These are phyloP conservation scores for Citrus sp. DNA, from an alignment of 345 rosid species.

Conservation along the genomic window DNA sequence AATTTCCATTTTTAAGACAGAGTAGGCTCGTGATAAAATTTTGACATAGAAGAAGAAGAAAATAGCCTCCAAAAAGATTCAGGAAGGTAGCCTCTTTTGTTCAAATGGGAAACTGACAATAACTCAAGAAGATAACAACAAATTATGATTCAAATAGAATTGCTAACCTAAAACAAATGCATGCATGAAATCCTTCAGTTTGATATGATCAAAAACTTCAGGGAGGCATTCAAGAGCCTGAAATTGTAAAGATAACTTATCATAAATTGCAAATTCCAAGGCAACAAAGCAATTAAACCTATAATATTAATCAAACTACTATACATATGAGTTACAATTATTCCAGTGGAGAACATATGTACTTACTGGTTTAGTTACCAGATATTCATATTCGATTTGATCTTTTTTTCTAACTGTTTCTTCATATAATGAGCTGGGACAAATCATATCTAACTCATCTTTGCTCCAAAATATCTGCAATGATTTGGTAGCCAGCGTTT, in stretches of 20 bases:
- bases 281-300: not conserved
- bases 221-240: slow-evolving; percentile 50
- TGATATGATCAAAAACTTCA: slow-evolving; percentile 26
- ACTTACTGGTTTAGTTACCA: slow-evolving; percentile 44
- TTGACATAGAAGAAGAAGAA: not conserved
- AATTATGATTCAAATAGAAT: slow-evolving; percentile 12
- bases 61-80: not conserved
- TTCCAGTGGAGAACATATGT: not conserved
- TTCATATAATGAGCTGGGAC: slow-evolving; percentile 53
- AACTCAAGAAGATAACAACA: not conserved
- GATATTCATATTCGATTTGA: slow-evolving; percentile 53
- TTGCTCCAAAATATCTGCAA: slow-evolving; percentile 72
- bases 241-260: not conserved
- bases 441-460: slow-evolving; percentile 67
- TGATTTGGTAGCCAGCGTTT: not conserved
- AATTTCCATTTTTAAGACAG: not conserved
- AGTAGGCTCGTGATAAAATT: not conserved
- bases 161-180: slow-evolving; percentile 70
- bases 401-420: slow-evolving; percentile 62
- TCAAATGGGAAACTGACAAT: not conserved
- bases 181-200: slow-evolving; percentile 60
- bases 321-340: not conserved
- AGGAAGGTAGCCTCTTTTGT: not conserved
- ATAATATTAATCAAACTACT: not conserved
- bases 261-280: slow-evolving; percentile 14